Base-by-base conservation (phyloP, 129 eudicot species). In the Centella asiatica region DNA sequence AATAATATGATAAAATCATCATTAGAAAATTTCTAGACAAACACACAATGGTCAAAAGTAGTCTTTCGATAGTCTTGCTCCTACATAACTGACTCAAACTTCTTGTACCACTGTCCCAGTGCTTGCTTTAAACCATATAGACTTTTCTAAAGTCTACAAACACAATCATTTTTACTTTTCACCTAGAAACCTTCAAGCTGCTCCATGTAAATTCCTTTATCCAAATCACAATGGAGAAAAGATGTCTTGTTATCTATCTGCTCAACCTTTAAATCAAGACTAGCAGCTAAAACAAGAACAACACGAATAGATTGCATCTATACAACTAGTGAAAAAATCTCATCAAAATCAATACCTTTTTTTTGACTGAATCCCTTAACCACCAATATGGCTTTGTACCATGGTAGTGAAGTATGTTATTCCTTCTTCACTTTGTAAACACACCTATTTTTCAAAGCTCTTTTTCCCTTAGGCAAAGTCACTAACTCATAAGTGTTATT, bases 391-490 rank as follows among this genome's bases (percentile, higher is more conserved):
- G n/a, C n/a, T n/a, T n/a, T n/a, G n/a, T n/a, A n/a, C n/a, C n/a
- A n/a, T n/a, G n/a, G n/a, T n/a, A n/a, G n/a, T n/a, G n/a, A n/a
- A n/a, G n/a, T 53, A 32, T 47, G 20, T 20, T 63, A 59, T 42
- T 64, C 39, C 0, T 1, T 12, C 54, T 72, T 72, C 18, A 64
- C 0, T 24, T 33, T 56, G 39, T 24, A 56, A 6, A 72, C 32
- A 50, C 47, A 42, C 20, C 14, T 19, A 20, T 37, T 40, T 19
- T 51, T 71, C 39, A 72, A 33, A 44, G 58, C 70, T 64, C 18
- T 57, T 28, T 52, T 72, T n/a, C 66, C 57, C 15, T 70, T 72
- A 55, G 50, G 70, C n/a, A 62, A 39, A 29, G 52, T 62, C 11
- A 33, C 53, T 18, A 70, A 25, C 39, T 70, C 75, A 37, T 4